Evolutionary conservation across 345 rosid species (phyloP), one percentile per base, ranked within the genome.

Genomic region (Eucalyptus sp.): DNA sequence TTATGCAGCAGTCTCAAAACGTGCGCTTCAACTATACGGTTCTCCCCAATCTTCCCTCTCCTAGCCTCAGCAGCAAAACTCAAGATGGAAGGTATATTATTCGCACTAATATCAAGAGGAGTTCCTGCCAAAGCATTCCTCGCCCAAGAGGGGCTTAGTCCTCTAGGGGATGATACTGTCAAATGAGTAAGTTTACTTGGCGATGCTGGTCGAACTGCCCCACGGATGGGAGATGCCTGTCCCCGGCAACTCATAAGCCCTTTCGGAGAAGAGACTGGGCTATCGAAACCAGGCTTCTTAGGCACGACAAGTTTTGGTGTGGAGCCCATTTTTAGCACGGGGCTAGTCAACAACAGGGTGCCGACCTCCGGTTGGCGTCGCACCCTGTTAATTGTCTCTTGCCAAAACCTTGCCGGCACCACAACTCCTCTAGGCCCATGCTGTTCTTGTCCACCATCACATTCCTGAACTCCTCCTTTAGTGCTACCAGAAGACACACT

Each of bases 11-110:
- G 92, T 91, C 96, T 96, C 92, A 95, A 89, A 90, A 90, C 56
- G 90, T 97, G 99, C 88, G 95, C 96, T 91, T 98, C 96, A 76
- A 85, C 90, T 84, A 94, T 91, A 87, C 93, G 91, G 83, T 91
- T 93, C 91, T 94, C 99, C 84, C 98, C 98, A 86, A 94, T 89
- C 92, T 88, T 95, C 56, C 94, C 96, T 88, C 96, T 93, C 93
- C 95, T 92, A 71, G 96, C 91, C 92, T 98, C 99, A 91, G 95
- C 98, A 87, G 96, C 94, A 92, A 96, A 97, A 91, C 98, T 95
- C 93, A 95, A 93, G 91, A 97, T 92, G 0, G 99, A 94, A 50
- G 96, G 95, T 13, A 95, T 92, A 64, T 87, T 91, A 86, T 90
- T 90, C 90, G 89, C 88, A 52, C 68, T 43, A 88, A 90, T 93